Percentiles rank a stretch among this genome's conserved stretches.
Conservation (phyloP, 345 rosid genomes). For the Streptanthus diversifolius region DNA sequence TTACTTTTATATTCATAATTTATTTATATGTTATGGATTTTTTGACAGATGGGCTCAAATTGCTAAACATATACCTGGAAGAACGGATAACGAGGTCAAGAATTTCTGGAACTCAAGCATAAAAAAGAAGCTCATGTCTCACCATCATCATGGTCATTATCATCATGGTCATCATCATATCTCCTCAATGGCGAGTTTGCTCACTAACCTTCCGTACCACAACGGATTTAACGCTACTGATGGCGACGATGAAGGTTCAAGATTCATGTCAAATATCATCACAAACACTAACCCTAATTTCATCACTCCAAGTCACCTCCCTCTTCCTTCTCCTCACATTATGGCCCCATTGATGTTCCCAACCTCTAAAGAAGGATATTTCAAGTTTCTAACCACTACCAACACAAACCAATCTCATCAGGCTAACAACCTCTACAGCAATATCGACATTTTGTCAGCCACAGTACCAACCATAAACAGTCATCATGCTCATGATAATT, state of each 20-base stretch:
- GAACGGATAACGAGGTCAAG: slow-evolving; percentile 94
- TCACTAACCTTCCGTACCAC: slow-evolving; percentile 32
- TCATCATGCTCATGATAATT: slow-evolving; percentile 8
- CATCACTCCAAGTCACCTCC: slow-evolving; percentile 37
- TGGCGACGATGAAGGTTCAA: slow-evolving; percentile 36
- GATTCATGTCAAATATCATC: slow-evolving; percentile 39
- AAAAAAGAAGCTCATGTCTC: slow-evolving; percentile 75
- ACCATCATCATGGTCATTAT: slow-evolving; percentile 34
- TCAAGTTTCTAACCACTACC: slow-evolving; percentile 31
- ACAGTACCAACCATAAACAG: slow-evolving; percentile 2
- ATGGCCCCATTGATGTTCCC: slow-evolving; percentile 42
- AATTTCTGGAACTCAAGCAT: slow-evolving; percentile 93
- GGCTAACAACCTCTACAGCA: slow-evolving; percentile 20
- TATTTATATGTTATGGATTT: neutral
- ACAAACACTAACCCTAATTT: slow-evolving; percentile 55
- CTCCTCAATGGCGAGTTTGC: slow-evolving; percentile 39
- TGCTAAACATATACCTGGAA: slow-evolving; percentile 84
- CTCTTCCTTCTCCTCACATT: slow-evolving; percentile 31
- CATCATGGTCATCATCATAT: slow-evolving; percentile 40
- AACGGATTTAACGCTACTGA: slow-evolving; percentile 34
- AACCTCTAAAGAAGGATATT: slow-evolving; percentile 43
- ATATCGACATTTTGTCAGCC: slow-evolving; percentile 14
- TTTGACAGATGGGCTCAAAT: slow-evolving; percentile 82
- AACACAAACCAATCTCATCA: slow-evolving; percentile 27
- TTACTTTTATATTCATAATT: neutral